A percentile compares a stretch with the other conserved stretches of the same genome.
Conservation (phyloP, 2,329 filamentous ascomycete genomes). For the Xylariaceae sp. region DNA sequence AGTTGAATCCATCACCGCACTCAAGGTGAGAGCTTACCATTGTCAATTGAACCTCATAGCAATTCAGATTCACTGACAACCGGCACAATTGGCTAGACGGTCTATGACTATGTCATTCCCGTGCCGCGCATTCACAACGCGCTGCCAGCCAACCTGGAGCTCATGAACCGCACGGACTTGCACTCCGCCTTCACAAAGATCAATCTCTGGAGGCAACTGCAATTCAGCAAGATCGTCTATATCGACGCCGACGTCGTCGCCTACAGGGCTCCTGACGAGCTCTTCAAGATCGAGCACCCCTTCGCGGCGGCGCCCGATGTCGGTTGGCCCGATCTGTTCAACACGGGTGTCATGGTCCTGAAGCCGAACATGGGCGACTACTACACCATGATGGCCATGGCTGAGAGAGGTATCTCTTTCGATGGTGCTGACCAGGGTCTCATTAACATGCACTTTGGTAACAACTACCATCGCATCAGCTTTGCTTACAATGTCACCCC, state of each 20-base stretch:
- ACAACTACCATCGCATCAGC: conserved; percentile 78
- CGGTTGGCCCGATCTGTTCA: conserved; percentile 97
- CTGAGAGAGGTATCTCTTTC: conserved; percentile 83
- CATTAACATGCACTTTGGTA: conserved; percentile 87
- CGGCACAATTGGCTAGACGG: conserved; percentile 45
- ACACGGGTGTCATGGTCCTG: conserved; percentile 93
- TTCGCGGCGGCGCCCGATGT: conserved; percentile 83
- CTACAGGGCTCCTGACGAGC: conserved; percentile 83
- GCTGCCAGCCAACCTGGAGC: conserved; percentile 72
- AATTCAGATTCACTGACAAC: neutral
- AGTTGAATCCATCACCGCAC: conserved; percentile 66
- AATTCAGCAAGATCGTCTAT: conserved; percentile 90
- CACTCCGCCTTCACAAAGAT: conserved; percentile 96
- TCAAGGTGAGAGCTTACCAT: conserved; percentile 55
- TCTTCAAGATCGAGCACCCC: conserved; percentile 61
- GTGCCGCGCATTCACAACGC: conserved; percentile 74
- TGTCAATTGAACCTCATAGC: neutral
- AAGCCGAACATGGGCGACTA: conserved; percentile 83
- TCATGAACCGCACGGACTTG: conserved; percentile 89
- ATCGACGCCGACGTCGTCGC: conserved; percentile 93
- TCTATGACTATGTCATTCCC: conserved; percentile 86
- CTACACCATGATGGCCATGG: conserved; percentile 76
- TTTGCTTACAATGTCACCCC: conserved; percentile 98
- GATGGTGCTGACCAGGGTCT: conserved; percentile 96
- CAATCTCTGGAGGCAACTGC: conserved; percentile 82